phyloP scores from a whole-genome alignment of 148 eudicot species.

The Rhododendron molle region DNA sequence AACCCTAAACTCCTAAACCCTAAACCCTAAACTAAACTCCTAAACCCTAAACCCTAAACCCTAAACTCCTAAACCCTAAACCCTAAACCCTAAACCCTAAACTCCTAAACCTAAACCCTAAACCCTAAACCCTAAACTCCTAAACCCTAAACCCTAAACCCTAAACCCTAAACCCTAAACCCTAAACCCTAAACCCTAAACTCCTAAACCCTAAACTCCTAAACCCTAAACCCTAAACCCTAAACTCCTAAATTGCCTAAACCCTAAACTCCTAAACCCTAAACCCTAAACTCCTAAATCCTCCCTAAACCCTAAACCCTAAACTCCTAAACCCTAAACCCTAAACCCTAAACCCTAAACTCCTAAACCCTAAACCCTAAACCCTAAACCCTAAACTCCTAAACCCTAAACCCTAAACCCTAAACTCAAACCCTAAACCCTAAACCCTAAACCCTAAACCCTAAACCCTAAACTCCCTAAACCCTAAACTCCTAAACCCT shows the following conservation, averaged over 20 bases:
- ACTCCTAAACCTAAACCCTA: too few relatives aligned
- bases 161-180: neutral
- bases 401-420: neutral
- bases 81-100: neutral
- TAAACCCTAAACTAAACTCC: too few relatives aligned
- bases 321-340: slow-evolving; percentile 3
- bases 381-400: neutral
- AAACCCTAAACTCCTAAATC: too few relatives aligned
- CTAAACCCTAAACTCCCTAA: too few relatives aligned
- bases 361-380: neutral
- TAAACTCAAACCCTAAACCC: neutral
- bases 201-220: neutral
- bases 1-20: too few relatives aligned
- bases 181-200: neutral
- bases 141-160: slow-evolving; percentile 3
- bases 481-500: too few relatives aligned
- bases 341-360: neutral
- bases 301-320: too few relatives aligned
- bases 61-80: too few relatives aligned
- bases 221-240: neutral
- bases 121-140: slow-evolving; percentile 1
- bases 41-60: slow-evolving; percentile 5
- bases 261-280: slow-evolving; percentile 10
- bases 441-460: slow-evolving; percentile 11
- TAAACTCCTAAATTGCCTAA: slow-evolving; percentile 11